Evolutionary conservation across 2,329 filamentous ascomycete genomes (phyloP).

Genomic region (Alternaria arborescens): DNA sequence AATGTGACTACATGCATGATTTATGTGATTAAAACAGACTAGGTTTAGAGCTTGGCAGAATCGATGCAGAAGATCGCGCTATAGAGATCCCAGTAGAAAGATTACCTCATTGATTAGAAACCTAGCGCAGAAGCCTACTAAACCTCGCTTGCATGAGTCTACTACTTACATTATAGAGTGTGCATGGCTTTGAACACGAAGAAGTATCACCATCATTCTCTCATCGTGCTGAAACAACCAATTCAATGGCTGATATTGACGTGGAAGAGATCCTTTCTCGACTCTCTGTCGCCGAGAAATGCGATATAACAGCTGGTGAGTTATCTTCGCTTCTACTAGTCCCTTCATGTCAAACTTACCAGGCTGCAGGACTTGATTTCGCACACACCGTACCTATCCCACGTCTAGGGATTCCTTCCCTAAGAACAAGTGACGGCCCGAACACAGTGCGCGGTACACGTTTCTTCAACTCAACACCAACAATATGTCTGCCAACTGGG

Average conservation of each 20-base stretch:
- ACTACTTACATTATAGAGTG: no score
- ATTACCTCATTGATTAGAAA: no score
- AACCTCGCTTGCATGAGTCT: no score
- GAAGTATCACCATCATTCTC: no score
- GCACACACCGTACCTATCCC: background rate
- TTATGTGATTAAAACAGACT: background rate
- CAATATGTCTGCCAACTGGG: constrained; percentile 57
- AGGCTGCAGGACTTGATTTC: background rate
- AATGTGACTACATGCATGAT: background rate
- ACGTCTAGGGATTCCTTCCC: constrained; percentile 63
- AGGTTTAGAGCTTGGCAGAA: background rate
- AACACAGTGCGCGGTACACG: constrained; percentile 66
- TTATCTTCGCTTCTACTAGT: background rate
- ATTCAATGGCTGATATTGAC: background rate
- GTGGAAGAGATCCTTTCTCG: background rate
- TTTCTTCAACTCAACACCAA: no score
- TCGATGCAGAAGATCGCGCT: no score
- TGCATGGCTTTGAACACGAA: no score
- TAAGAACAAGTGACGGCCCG: constrained; percentile 69
- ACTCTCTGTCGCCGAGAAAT: background rate
- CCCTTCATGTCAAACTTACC: no score
- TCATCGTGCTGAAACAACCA: no score
- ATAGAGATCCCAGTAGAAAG: no score
- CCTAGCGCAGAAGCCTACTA: no score
- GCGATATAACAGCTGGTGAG: background rate